Base-by-base conservation (phyloP, 345 rosid genomes). In the Pugionium dolabratum region DNA sequence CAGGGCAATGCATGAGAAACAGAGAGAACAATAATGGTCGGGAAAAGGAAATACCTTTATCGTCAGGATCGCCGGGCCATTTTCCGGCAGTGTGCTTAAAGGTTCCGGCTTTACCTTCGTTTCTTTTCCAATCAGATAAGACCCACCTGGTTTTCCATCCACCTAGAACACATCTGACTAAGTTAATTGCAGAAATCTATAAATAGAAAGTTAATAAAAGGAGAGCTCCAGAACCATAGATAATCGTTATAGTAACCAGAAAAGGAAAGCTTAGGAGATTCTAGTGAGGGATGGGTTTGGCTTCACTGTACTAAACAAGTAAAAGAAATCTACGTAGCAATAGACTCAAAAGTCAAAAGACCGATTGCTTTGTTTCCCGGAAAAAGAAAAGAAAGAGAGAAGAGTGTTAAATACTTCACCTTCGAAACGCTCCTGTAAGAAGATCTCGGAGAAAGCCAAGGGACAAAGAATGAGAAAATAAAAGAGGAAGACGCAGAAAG, bases 131-230 rank as follows among this genome's bases (percentile, higher is more conserved):
- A 62, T 90, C 95, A 9, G 95, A 90, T 45, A 75, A 74, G 34
- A 90, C 96, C 98, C 98, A 93, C 10, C 96, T 78, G 75, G 85
- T 79, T 62, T 85, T 85, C 98, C 98, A 93, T 45, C 97, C 98
- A 79, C 83, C 98, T 93, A 59, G 45, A 46, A 9, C 66, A 53
- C 31, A 73, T 53, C 46, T 33, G 1, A 73, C 43, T 9, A 52
- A 30, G 46, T 58, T 29, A 55, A 42, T 29, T 42, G 4, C 50
- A 47, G 1, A 36, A 49, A 34, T 49, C 74, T 36, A 48, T 36
- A 45, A 53, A 40, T 35, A 68, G 61, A 40, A 60, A 67, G 10
- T 31, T 2, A 5, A 3, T 37, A 39, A 35, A 6, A 3, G 25
- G 29, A 5, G 7, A 67, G 44, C n/a, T 29, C 63, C 10, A 52